phyloP scores from a whole-genome alignment of 768 basidiomycete species.

The Russula compacta region DNA sequence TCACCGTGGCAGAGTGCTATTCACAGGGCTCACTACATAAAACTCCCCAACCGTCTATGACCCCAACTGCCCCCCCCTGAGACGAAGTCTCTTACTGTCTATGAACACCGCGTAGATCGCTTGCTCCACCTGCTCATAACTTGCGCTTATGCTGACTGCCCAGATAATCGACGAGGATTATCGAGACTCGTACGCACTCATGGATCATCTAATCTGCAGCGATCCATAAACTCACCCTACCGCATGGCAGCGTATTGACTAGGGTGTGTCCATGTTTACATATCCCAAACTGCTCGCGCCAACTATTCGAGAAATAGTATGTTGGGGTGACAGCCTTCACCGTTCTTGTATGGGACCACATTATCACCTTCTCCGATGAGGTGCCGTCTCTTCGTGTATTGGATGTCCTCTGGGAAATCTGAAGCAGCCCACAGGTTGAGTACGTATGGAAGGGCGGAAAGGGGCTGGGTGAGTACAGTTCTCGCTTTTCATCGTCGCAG shows the following conservation, averaged over 20 bases:
- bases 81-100: not conserved
- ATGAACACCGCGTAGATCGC: not conserved
- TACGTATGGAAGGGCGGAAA: conserved; percentile 45
- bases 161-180: not conserved
- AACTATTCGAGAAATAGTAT: conserved; percentile 28
- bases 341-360: conserved; percentile 47
- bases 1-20: not conserved
- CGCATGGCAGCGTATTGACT: not conserved
- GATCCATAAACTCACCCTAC: not conserved
- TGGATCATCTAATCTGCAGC: not conserved
- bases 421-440: conserved; percentile 31
- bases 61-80: not conserved
- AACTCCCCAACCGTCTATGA: not conserved
- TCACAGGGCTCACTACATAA: not conserved
- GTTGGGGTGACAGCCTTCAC: conserved; percentile 45
- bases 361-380: conserved; percentile 43
- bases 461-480: conserved; percentile 33
- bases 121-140: not conserved
- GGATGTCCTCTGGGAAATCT: not conserved
- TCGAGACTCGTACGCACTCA: not conserved
- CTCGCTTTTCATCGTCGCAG: not conserved
- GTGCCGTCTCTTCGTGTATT: conserved; percentile 15
- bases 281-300: not conserved
- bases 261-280: not conserved
- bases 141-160: not conserved